Conservation (phyloP, 306 rosid species). For the Rosa rugosa region DNA sequence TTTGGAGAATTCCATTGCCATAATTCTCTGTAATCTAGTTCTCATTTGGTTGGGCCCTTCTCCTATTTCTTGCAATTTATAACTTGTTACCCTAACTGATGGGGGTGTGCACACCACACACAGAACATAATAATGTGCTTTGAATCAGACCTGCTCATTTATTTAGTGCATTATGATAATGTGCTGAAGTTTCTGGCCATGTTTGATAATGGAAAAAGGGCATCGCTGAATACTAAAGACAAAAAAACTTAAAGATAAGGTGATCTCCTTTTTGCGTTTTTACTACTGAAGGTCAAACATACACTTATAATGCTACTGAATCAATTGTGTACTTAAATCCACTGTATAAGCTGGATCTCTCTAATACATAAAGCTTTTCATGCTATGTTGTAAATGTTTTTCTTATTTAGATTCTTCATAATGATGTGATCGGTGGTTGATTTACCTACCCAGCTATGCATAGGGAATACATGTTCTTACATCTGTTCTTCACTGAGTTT, state of each 20-base stretch:
- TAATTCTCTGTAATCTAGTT: too few relatives aligned
- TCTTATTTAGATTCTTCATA: not conserved
- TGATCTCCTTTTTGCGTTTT: not conserved
- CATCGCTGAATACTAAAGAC: not conserved
- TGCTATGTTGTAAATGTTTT: not conserved
- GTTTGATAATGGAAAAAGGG: not conserved
- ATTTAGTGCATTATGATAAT: not conserved
- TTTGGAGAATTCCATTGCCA: not conserved
- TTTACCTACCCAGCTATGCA: not conserved
- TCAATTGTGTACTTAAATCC: not conserved
- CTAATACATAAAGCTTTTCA: not conserved
- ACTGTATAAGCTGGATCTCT: not conserved
- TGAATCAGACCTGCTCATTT: not conserved
- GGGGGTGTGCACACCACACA: not conserved
- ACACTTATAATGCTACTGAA: not conserved
- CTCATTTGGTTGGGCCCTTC: not conserved
- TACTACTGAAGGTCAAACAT: not conserved
- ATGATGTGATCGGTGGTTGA: not conserved
- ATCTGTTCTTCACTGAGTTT: constrained; percentile 22
- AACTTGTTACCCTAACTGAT: too few relatives aligned
- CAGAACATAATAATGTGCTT: not conserved
- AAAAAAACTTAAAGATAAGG: not conserved
- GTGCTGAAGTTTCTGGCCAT: not conserved
- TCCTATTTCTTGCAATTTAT: not conserved
- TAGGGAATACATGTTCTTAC: not conserved